These are phyloP conservation scores for Leccinum disarticulatum DNA, from an alignment of 768 basidiomycete genomes.

Conservation along the genomic window DNA sequence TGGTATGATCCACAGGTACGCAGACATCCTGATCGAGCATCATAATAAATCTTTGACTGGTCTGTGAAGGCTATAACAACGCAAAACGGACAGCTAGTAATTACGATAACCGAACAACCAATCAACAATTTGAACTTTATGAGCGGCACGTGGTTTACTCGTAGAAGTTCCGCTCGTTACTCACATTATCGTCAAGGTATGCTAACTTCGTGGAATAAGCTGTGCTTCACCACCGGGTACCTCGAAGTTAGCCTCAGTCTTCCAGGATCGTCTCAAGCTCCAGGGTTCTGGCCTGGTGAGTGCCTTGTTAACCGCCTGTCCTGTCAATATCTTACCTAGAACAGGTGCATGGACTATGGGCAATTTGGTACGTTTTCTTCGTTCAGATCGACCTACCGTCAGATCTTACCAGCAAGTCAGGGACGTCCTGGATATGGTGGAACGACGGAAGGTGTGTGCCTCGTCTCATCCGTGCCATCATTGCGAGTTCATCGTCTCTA, in stretches of 20 bases:
- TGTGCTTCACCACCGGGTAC: constrained; percentile 93
- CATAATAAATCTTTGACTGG: neutral
- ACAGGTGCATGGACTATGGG: constrained; percentile 76
- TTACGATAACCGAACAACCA: constrained; percentile 69
- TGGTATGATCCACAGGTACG: constrained; percentile 79
- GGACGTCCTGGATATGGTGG: constrained; percentile 88
- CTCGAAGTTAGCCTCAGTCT: constrained; percentile 80
- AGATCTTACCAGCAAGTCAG: constrained; percentile 40
- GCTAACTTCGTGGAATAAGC: constrained; percentile 89
- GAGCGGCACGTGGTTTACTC: constrained; percentile 51
- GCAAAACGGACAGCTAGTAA: constrained; percentile 70
- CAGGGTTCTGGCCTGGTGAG: constrained; percentile 86
- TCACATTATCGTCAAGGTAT: constrained; percentile 43
- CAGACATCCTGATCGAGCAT: constrained; percentile 3
- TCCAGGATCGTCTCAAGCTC: constrained; percentile 57
- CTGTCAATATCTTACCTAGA: constrained; percentile 2
- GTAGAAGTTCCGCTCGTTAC: neutral
- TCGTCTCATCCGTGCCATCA: neutral
- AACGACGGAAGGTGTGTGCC: constrained; percentile 68
- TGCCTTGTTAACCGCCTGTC: constrained; percentile 27
- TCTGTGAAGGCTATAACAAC: constrained; percentile 63
- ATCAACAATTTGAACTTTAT: constrained; percentile 83
- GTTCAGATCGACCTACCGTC: neutral
- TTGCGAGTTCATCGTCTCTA: constrained; percentile 3
- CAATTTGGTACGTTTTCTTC: constrained; percentile 42